Base-by-base conservation (phyloP, 228 moss, liverwort and hornwort genomes). In the Sphagnum fallax region DNA sequence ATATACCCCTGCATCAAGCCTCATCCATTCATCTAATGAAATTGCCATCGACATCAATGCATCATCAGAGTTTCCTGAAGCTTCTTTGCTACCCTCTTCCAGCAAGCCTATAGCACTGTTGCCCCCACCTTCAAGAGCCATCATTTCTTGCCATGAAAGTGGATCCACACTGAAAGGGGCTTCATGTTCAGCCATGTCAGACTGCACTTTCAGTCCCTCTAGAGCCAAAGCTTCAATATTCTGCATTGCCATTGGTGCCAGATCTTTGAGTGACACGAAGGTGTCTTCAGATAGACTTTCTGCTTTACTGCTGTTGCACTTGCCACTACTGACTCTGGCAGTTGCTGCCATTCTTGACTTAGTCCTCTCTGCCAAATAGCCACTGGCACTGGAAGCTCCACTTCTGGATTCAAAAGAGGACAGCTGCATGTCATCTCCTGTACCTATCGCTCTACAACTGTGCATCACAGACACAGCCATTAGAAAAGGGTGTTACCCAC, bases 11-110 rank as follows among this genome's bases (percentile, higher is more conserved):
- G 93, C 92, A 80, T 98, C 98, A 70, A 98, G 83, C 70, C 94
- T 85, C 94, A 93, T 98, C 98, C 98, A 98, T 70, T 98, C 98
- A 71, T 98, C 98, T 77, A 98, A 88, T 32, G 98, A 98, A 67
- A 98, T 90, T 59, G 88, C 91, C 89, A 91, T 98, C 18, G 92
- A 80, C 85, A 85, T 79, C 72, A 92, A 82, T 12, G 80, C 87
- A 53, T 90, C 93, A 47, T 72, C 75, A 51, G 62, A 15, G 16
- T 72, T 66, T 62, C 71, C 76, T 67, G 78, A 53, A 70, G 80
- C 88, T 52, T 86, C 93, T 53, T 76, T 60, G 66, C 64, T 77
- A 64, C 75, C 87, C 14, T 87, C 79, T 63, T 85, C 93, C 18
- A 84, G 79, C 52, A 87, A 75, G 60, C 80, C 79, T 81, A 77